Evolutionary conservation across 1,284 basidiomycete genomes (phyloP).

Genomic region (Ganoderma sinense): DNA sequence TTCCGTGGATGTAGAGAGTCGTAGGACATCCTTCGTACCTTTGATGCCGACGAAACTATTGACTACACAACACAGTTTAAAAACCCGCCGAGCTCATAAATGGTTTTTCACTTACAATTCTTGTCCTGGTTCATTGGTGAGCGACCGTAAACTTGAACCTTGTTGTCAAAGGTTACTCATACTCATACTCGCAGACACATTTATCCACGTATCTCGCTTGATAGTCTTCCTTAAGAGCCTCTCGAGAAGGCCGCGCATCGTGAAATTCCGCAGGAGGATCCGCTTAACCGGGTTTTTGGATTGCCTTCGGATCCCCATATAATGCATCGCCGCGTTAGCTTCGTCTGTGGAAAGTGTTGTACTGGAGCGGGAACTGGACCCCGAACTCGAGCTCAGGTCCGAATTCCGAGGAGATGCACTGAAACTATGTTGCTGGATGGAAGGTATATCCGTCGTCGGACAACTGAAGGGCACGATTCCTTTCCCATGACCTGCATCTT

Average conservation of each 20-base stretch:
- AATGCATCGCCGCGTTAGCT: constrained; percentile 57
- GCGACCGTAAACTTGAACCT: background rate
- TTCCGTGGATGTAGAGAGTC: background rate
- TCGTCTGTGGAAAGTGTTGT: constrained; percentile 33
- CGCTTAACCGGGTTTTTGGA: constrained; percentile 49
- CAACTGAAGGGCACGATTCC: constrained; percentile 60
- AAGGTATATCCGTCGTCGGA: constrained; percentile 31
- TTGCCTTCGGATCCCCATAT: constrained; percentile 45
- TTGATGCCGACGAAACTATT: constrained; percentile 81
- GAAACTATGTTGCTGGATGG: constrained; percentile 38
- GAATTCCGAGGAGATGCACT: constrained; percentile 15
- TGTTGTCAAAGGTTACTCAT: constrained; percentile 43
- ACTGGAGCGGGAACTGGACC: background rate
- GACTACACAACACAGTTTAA: constrained; percentile 43
- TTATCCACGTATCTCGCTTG: constrained; percentile 74
- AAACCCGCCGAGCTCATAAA: too few species aligned
- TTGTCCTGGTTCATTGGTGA: constrained; percentile 47
- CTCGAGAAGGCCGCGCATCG: constrained; percentile 61
- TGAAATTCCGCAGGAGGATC: constrained; percentile 54
- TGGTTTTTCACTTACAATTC: constrained; percentile 44
- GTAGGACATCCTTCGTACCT: constrained; percentile 12
- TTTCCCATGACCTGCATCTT: constrained; percentile 62
- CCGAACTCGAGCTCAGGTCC: constrained; percentile 11
- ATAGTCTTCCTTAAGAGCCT: constrained; percentile 68
- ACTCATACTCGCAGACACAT: constrained; percentile 63